phyloP scores from a whole-genome alignment of 768 basidiomycete genomes.

The Trametes meyenii region DNA sequence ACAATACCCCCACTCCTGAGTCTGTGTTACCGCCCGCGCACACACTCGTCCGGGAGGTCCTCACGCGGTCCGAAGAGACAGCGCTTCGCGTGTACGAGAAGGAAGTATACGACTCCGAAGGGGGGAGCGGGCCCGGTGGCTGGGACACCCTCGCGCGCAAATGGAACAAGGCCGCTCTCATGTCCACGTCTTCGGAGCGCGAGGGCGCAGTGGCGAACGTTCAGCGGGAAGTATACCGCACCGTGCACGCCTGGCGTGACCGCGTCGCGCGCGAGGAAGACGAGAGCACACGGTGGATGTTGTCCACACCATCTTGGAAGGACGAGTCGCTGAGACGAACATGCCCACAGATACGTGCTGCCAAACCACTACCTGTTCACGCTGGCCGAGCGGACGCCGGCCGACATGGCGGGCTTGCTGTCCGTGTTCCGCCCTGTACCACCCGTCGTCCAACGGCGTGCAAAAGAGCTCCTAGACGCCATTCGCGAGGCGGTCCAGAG shows the following conservation, averaged over 20 bases:
- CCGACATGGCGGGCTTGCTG: slow-evolving; percentile 63
- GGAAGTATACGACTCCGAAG: slow-evolving; percentile 68
- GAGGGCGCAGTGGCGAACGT: slow-evolving; percentile 42
- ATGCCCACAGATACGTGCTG: slow-evolving; percentile 62
- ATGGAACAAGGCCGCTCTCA: slow-evolving; percentile 72
- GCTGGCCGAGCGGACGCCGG: slow-evolving; percentile 71
- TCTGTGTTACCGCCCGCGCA: slow-evolving; percentile 32
- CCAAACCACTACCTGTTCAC: slow-evolving; percentile 75
- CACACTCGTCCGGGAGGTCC: slow-evolving; percentile 58
- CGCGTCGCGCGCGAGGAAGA: slow-evolving; percentile 77
- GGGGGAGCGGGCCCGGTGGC: slow-evolving; percentile 67
- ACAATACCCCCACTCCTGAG: slow-evolving; percentile 26
- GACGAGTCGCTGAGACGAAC: background rate
- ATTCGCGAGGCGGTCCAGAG: slow-evolving; percentile 53
- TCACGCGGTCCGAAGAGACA: slow-evolving; percentile 77
- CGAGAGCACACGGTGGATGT: slow-evolving; percentile 74
- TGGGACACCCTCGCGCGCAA: slow-evolving; percentile 80
- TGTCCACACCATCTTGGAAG: background rate
- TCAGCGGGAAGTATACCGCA: slow-evolving; percentile 66
- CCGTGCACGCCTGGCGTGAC: slow-evolving; percentile 86
- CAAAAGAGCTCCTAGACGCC: slow-evolving; percentile 65
- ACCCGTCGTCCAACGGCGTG: slow-evolving; percentile 61
- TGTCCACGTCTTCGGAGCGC: slow-evolving; percentile 38
- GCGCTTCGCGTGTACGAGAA: slow-evolving; percentile 70
- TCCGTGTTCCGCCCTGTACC: slow-evolving; percentile 62